Percentiles rank a stretch among this genome's conserved stretches.
phyloP scores from a whole-genome alignment of 805 yeast genomes.

The Yamadazyma insecticola region DNA sequence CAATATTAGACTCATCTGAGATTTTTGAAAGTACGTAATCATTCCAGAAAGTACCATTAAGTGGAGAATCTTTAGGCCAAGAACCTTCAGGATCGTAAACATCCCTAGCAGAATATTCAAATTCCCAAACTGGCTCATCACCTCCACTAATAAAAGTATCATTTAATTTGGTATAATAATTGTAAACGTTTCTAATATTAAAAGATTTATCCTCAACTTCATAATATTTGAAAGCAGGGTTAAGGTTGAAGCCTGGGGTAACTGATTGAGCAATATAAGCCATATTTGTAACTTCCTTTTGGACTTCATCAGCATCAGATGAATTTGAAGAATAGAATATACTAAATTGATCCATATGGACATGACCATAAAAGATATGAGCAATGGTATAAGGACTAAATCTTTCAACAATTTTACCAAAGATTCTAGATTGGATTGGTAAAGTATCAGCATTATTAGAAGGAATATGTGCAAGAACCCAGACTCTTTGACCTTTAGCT shows the following conservation, averaged over 20 bases:
- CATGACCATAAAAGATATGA: slow-evolving; percentile 66
- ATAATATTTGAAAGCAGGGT: slow-evolving; percentile 73
- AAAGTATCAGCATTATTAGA: slow-evolving; percentile 49
- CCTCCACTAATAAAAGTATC: slow-evolving; percentile 51
- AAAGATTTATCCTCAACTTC: slow-evolving; percentile 59
- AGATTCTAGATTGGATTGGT: slow-evolving; percentile 56
- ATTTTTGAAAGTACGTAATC: slow-evolving; percentile 10
- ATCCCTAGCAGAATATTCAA: slow-evolving; percentile 62
- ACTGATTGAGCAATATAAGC: slow-evolving; percentile 67
- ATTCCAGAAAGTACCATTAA: slow-evolving; percentile 70
- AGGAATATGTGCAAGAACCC: slow-evolving; percentile 72
- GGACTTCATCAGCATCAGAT: slow-evolving; percentile 32
- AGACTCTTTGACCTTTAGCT: slow-evolving; percentile 54
- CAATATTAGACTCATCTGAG: slow-evolving; percentile 24
- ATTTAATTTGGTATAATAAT: slow-evolving; percentile 57
- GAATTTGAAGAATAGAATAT: slow-evolving; percentile 50
- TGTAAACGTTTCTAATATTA: slow-evolving; percentile 55
- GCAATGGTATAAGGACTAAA: slow-evolving; percentile 68
- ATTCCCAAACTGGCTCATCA: slow-evolving; percentile 57
- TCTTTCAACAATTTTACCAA: slow-evolving; percentile 56
- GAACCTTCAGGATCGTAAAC: slow-evolving; percentile 43
- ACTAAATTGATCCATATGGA: slow-evolving; percentile 65
- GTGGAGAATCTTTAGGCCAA: slow-evolving; percentile 59
- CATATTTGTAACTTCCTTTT: slow-evolving; percentile 44
- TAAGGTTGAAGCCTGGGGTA: slow-evolving; percentile 54